Conservation (phyloP, 2,329 filamentous ascomycete genomes). For the Ophiocordyceps robertsii region DNA sequence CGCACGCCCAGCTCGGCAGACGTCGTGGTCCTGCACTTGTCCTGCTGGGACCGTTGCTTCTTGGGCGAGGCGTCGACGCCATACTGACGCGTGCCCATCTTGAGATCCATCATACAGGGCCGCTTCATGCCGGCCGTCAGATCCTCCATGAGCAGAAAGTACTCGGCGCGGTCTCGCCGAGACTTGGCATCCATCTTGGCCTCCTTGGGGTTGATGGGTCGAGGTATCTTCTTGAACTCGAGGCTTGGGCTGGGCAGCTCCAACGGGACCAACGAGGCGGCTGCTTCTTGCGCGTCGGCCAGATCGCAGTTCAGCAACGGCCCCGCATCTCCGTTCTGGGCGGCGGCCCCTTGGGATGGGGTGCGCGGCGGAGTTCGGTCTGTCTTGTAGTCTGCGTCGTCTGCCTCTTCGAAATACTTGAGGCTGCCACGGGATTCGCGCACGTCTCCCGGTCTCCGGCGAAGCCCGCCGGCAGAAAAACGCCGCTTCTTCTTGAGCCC, state of each 20-base stretch:
- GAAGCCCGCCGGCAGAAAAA: slow-evolving; percentile 77
- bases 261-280: slow-evolving; percentile 12
- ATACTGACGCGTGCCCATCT: slow-evolving; percentile 97
- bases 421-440: slow-evolving; percentile 58
- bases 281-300: background rate
- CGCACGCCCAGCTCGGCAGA: slow-evolving; percentile 84
- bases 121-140: slow-evolving; percentile 92
- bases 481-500: slow-evolving; percentile 47
- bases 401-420: slow-evolving; percentile 84
- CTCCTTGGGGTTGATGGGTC: slow-evolving; percentile 57
- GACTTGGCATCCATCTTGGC: slow-evolving; percentile 46
- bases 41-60: slow-evolving; percentile 83
- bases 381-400: slow-evolving; percentile 61
- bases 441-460: slow-evolving; percentile 60
- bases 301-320: background rate
- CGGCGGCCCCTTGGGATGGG: background rate
- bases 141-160: slow-evolving; percentile 87
- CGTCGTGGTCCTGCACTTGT: slow-evolving; percentile 86
- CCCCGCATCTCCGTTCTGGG: background rate
- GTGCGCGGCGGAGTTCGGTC: slow-evolving; percentile 1
- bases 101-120: slow-evolving; percentile 92
- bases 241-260: slow-evolving; percentile 22
- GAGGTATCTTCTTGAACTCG: slow-evolving; percentile 30
- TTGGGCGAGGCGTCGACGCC: slow-evolving; percentile 83
- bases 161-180: slow-evolving; percentile 61